Conservation (phyloP, 2,329 filamentous ascomycete species). For the Aspergillus chevalieri region DNA sequence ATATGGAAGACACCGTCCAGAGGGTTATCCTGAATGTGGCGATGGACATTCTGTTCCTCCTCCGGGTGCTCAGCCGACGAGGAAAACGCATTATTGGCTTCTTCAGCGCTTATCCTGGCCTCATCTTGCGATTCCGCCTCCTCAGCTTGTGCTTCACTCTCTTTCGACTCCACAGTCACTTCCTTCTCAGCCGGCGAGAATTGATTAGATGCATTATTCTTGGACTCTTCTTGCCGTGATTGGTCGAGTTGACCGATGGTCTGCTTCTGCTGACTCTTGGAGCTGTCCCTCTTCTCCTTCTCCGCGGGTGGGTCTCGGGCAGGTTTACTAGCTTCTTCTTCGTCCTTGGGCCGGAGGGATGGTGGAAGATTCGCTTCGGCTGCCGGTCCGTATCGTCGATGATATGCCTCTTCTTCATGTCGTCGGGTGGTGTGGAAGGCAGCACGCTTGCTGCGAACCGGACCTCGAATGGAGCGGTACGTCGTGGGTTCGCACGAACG, state of each 20-base stretch:
- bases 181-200: slow-evolving; percentile 10
- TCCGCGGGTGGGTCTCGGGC: background rate
- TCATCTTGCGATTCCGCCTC: slow-evolving; percentile 17
- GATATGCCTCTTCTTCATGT: slow-evolving; percentile 34
- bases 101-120: slow-evolving; percentile 5
- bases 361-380: slow-evolving; percentile 37
- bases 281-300: background rate
- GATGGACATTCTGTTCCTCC: slow-evolving; percentile 4
- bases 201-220: slow-evolving; percentile 7
- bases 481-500: slow-evolving; percentile 44
- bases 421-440: slow-evolving; percentile 33
- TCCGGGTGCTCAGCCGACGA: slow-evolving; percentile 6
- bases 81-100: slow-evolving; percentile 5
- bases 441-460: slow-evolving; percentile 13
- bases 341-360: slow-evolving; percentile 26
- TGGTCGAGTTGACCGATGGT: slow-evolving; percentile 8
- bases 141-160: slow-evolving; percentile 10
- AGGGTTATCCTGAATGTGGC: slow-evolving; percentile 14
- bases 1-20: slow-evolving; percentile 39
- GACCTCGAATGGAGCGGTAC: slow-evolving; percentile 38
- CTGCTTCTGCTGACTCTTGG: background rate
- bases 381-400: slow-evolving; percentile 43
- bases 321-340: slow-evolving; percentile 1
- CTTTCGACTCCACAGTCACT: slow-evolving; percentile 8
- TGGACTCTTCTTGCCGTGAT: slow-evolving; percentile 8